These are phyloP conservation scores for Eremothecium gossypii DNA, from an alignment of 1,139 yeast species.

Conservation along the genomic window DNA sequence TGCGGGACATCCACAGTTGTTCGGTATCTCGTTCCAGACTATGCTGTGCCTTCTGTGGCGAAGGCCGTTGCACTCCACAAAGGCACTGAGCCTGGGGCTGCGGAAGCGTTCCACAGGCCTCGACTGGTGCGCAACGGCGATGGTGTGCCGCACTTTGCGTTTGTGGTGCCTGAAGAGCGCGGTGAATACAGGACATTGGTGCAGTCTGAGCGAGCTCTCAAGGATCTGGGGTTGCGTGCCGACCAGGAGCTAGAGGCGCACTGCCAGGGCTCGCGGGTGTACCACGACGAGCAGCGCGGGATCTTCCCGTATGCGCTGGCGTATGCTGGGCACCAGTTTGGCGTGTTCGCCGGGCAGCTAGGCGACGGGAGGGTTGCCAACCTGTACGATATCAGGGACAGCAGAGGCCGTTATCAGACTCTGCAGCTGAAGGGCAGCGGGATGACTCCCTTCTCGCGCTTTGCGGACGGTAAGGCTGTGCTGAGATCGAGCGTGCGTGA, in stretches of 20 bases:
- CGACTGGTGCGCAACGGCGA: slow-evolving; percentile 40
- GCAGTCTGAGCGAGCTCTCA: slow-evolving; percentile 52
- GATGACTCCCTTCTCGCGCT: slow-evolving; percentile 79
- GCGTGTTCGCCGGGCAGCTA: slow-evolving; percentile 91
- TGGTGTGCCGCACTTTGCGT: slow-evolving; percentile 55
- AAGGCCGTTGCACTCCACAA: slow-evolving; percentile 37
- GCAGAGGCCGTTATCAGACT: slow-evolving; percentile 24
- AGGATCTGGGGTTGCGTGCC: slow-evolving; percentile 46
- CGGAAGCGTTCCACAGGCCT: slow-evolving; percentile 40
- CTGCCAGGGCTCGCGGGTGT: slow-evolving; percentile 51
- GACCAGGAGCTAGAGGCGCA: slow-evolving; percentile 43
- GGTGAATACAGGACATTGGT: slow-evolving; percentile 46
- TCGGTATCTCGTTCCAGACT: slow-evolving; percentile 47
- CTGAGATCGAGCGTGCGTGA: slow-evolving; percentile 81
- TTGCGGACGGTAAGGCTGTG: slow-evolving; percentile 96
- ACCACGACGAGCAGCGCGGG: slow-evolving; percentile 29
- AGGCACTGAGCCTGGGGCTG: slow-evolving; percentile 13
- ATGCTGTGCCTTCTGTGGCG: slow-evolving; percentile 42
- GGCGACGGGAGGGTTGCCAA: slow-evolving; percentile 92
- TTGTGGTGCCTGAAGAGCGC: slow-evolving; percentile 56
- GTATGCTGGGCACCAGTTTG: slow-evolving; percentile 95
- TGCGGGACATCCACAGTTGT: slow-evolving; percentile 25
- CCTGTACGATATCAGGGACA: slow-evolving; percentile 55
- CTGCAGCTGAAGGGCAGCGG: slow-evolving; percentile 90
- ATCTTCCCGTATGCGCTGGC: slow-evolving; percentile 82